phyloP scores from a whole-genome alignment of 139 green algal genomes.

The Desmodesmus armatus region DNA sequence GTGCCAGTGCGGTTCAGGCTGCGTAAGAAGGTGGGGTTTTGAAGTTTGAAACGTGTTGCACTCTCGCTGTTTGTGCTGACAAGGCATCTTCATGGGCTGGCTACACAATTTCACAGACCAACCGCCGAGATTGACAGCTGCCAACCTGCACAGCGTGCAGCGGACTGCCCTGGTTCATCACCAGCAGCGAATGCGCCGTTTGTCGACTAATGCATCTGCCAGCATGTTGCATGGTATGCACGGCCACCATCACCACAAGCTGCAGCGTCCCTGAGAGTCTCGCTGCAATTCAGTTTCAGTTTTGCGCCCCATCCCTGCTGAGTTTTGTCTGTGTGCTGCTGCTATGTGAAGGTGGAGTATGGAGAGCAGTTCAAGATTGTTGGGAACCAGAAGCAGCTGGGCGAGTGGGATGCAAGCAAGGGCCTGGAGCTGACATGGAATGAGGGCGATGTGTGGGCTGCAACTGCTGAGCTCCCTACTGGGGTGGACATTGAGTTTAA shows the following conservation, averaged over 20 bases:
- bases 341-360: constrained; percentile 46
- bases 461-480: constrained; percentile 54
- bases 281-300: too few species aligned
- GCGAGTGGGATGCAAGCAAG: constrained; percentile 26
- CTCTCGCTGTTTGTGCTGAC: background rate
- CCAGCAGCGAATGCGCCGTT: background rate
- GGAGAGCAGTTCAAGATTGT: constrained; percentile 58
- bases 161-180: background rate
- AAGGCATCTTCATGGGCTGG: background rate
- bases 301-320: background rate
- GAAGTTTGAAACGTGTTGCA: background rate
- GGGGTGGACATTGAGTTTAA: constrained; percentile 73
- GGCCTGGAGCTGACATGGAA: constrained; percentile 65
- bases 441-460: constrained; percentile 78
- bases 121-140: too few species aligned
- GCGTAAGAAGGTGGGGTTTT: constrained; percentile 34
- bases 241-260: background rate
- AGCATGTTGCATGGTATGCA: background rate
- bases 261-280: too few species aligned
- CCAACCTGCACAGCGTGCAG: background rate
- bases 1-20: constrained; percentile 46
- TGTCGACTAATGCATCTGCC: background rate
- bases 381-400: constrained; percentile 50
- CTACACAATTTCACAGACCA: background rate
- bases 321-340: background rate